A percentile compares a stretch with the other conserved stretches of the same genome.
Evolutionary conservation across 129 eudicot species (phyloP).

Genomic region (Deinandra increscens): DNA sequence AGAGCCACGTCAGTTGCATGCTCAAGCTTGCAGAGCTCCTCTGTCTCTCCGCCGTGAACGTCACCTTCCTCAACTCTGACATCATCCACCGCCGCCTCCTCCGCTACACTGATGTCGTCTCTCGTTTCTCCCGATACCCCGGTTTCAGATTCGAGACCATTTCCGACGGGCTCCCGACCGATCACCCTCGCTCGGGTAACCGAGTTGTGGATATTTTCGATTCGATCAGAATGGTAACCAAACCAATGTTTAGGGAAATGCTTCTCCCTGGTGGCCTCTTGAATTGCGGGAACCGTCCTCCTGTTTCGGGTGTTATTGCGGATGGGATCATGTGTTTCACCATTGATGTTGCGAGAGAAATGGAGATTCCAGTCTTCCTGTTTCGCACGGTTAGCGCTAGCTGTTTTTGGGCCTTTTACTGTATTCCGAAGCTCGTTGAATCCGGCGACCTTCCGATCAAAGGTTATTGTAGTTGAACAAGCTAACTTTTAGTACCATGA

Average conservation of each 20-base stretch:
- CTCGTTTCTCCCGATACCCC: constrained; percentile 47
- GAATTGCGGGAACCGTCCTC: constrained; percentile 23
- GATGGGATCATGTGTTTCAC: constrained; percentile 49
- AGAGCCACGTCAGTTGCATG: constrained; percentile 55
- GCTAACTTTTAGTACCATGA: background rate
- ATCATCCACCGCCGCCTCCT: constrained; percentile 48
- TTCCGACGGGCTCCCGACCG: constrained; percentile 53
- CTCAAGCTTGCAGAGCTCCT: constrained; percentile 60
- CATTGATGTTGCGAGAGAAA: constrained; percentile 46
- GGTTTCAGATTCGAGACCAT: constrained; percentile 49
- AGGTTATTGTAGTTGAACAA: constrained; percentile 23
- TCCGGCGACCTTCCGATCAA: constrained; percentile 51
- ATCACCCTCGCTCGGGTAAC: constrained; percentile 49
- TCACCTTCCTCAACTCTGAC: constrained; percentile 54
- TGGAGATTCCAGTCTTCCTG: constrained; percentile 42
- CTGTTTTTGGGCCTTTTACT: constrained; percentile 50
- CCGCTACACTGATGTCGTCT: constrained; percentile 32
- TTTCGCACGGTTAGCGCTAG: constrained; percentile 48
- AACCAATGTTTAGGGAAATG: constrained; percentile 36
- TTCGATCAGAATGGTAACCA: constrained; percentile 22
- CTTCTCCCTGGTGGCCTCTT: constrained; percentile 23
- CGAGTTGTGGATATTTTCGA: constrained; percentile 30
- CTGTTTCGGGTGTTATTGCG: constrained; percentile 42
- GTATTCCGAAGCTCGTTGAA: constrained; percentile 48
- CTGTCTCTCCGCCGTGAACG: constrained; percentile 41